A percentile compares a stretch with the other conserved stretches of the same genome.
Evolutionary conservation across 768 basidiomycete genomes (phyloP).

Genomic region (Galerina sulciceps): DNA sequence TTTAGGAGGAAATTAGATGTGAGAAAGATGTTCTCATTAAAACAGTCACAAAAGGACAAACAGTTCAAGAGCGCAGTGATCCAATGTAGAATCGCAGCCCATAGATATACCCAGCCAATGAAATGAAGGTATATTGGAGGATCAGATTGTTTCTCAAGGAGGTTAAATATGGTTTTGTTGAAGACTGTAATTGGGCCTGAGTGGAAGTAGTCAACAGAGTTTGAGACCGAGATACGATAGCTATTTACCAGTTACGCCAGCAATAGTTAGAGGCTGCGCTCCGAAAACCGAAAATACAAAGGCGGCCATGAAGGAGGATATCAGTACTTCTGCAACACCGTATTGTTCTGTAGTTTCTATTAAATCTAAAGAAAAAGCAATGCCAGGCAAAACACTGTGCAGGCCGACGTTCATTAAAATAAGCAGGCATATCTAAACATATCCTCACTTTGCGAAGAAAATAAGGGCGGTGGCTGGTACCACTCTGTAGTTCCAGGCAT

Average conservation of each 20-base stretch:
- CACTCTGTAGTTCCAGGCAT: conserved; percentile 92
- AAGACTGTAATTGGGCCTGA: conserved; percentile 90
- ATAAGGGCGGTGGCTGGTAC: conserved; percentile 85
- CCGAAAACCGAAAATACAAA: conserved; percentile 87
- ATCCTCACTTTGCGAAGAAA: conserved; percentile 79
- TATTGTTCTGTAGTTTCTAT: conserved; percentile 92
- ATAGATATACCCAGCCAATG: conserved; percentile 91
- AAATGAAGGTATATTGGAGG: conserved; percentile 83
- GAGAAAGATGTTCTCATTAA: background rate
- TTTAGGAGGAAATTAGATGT: background rate
- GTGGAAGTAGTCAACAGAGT: background rate
- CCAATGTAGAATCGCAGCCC: conserved; percentile 89
- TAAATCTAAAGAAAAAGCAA: conserved; percentile 90
- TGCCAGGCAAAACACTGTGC: conserved; percentile 79
- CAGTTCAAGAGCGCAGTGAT: conserved; percentile 80
- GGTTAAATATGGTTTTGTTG: conserved; percentile 87
- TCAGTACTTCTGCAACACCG: conserved; percentile 85
- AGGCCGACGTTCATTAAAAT: background rate
- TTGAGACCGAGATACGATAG: background rate
- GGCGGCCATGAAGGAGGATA: conserved; percentile 88
- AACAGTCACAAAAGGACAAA: conserved; percentile 21
- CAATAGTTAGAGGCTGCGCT: conserved; percentile 90
- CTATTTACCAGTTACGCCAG: conserved; percentile 79
- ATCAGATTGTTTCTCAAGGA: conserved; percentile 58
- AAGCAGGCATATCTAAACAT: background rate